Evolutionary conservation across 2,329 filamentous ascomycete genomes (phyloP).

Genomic region (Stachybotrys echinatus): DNA sequence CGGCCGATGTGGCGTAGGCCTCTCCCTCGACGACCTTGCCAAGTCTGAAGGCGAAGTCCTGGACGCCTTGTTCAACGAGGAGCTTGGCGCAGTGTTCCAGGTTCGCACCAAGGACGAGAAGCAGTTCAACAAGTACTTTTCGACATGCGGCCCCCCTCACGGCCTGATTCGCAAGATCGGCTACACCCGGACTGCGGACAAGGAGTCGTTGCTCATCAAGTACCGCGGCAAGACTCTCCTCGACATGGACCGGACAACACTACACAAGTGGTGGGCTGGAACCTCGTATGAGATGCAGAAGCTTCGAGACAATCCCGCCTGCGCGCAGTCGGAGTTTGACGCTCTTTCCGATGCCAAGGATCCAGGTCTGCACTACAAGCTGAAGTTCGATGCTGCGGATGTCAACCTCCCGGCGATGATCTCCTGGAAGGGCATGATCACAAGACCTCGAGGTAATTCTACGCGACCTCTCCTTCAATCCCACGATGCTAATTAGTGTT

Average conservation of each 20-base stretch:
- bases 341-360: constrained; percentile 70
- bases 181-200: constrained; percentile 60
- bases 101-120: constrained; percentile 79
- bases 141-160: constrained; percentile 77
- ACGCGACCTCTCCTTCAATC: constrained; percentile 4
- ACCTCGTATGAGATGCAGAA: constrained; percentile 92
- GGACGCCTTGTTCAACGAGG: constrained; percentile 87
- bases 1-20: constrained; percentile 79
- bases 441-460: constrained; percentile 41
- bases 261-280: constrained; percentile 83
- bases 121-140: constrained; percentile 84
- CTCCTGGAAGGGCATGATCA: constrained; percentile 46
- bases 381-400: constrained; percentile 76
- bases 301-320: constrained; percentile 80
- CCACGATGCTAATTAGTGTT: background rate
- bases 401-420: constrained; percentile 59
- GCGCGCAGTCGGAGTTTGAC: constrained; percentile 77
- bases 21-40: constrained; percentile 72
- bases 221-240: constrained; percentile 65
- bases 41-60: constrained; percentile 62
- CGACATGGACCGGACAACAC: constrained; percentile 60
- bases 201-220: constrained; percentile 73
- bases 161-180: constrained; percentile 83
- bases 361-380: constrained; percentile 77
- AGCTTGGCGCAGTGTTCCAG: constrained; percentile 94